Percentiles rank a stretch among this genome's conserved stretches.
Evolutionary conservation across 768 basidiomycete genomes (phyloP).

Genomic region (Agrocybe chaxingu): DNA sequence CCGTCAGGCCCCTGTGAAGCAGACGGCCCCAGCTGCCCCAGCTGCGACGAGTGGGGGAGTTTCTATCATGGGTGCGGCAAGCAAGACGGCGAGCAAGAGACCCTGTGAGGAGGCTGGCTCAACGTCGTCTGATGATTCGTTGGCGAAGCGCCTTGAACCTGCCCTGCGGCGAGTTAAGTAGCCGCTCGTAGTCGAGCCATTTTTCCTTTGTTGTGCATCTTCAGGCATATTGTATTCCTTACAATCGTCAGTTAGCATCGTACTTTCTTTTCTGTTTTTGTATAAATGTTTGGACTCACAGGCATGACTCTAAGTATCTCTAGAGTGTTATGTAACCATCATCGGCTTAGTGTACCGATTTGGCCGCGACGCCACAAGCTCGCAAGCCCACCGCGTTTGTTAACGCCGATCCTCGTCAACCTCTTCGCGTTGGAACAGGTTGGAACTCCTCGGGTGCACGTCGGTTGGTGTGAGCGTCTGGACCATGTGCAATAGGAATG

Average conservation of each 20-base stretch:
- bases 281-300: too few species aligned
- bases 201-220: constrained; percentile 10
- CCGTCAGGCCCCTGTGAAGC: constrained; percentile 26
- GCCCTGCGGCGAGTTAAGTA: constrained; percentile 27
- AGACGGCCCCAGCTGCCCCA: constrained; percentile 20
- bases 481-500: too few species aligned
- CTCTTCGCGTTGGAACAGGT: too few species aligned
- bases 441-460: too few species aligned
- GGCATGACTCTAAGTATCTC: too few species aligned
- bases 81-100: constrained; percentile 46
- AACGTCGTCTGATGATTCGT: constrained; percentile 45
- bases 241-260: background rate
- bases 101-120: constrained; percentile 51
- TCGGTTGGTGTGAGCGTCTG: too few species aligned
- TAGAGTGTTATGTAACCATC: too few species aligned
- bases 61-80: constrained; percentile 55
- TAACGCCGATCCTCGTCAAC: too few species aligned
- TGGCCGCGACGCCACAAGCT: too few species aligned
- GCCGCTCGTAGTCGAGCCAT: constrained; percentile 17
- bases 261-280: too few species aligned
- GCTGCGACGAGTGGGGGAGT: constrained; percentile 37
- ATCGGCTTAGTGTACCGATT: too few species aligned
- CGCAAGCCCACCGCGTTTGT: too few species aligned
- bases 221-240: constrained; percentile 3
- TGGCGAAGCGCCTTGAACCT: constrained; percentile 67